These are phyloP conservation scores for Moesziomyces globuligerus DNA, from an alignment of 1,284 basidiomycete genomes.

Conservation along the genomic window DNA sequence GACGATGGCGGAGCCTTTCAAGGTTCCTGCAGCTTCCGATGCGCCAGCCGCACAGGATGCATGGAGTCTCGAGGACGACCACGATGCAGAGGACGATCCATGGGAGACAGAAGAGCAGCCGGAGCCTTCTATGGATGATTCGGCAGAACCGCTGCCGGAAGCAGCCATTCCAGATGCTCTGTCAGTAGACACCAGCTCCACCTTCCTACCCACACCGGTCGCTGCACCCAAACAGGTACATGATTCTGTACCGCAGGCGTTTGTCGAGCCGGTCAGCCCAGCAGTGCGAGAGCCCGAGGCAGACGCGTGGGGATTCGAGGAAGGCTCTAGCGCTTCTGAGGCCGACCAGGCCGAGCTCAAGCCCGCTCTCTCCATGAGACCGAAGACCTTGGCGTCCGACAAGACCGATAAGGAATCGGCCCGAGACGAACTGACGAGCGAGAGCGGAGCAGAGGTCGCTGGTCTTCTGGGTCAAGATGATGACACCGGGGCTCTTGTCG, in stretches of 20 bases:
- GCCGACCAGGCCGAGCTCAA: conserved; percentile 16
- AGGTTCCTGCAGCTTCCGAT: neutral
- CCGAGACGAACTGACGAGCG: neutral
- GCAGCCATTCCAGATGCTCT: no score
- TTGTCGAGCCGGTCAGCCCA: neutral
- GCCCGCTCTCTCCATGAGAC: conserved; percentile 3
- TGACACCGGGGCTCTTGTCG: neutral
- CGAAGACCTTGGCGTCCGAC: neutral
- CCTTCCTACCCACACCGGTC: no score
- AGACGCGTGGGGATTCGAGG: conserved; percentile 45
- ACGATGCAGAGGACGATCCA: conserved; percentile 18
- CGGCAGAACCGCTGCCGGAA: neutral
- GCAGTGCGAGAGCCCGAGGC: conserved; percentile 12
- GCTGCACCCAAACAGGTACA: neutral
- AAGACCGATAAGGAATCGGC: neutral
- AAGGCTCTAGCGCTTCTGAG: conserved; percentile 29
- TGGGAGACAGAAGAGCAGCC: conserved; percentile 9
- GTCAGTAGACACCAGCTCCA: no score
- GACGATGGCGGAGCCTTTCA: neutral
- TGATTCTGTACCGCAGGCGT: neutral
- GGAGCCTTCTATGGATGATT: neutral
- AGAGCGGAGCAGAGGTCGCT: no score
- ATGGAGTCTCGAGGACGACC: conserved; percentile 13
- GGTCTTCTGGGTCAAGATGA: no score
- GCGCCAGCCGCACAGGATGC: conserved; percentile 1